Evolutionary conservation across 192 early-diverging fungal genomes (phyloP).

Genomic region (Coemansia sp.): DNA sequence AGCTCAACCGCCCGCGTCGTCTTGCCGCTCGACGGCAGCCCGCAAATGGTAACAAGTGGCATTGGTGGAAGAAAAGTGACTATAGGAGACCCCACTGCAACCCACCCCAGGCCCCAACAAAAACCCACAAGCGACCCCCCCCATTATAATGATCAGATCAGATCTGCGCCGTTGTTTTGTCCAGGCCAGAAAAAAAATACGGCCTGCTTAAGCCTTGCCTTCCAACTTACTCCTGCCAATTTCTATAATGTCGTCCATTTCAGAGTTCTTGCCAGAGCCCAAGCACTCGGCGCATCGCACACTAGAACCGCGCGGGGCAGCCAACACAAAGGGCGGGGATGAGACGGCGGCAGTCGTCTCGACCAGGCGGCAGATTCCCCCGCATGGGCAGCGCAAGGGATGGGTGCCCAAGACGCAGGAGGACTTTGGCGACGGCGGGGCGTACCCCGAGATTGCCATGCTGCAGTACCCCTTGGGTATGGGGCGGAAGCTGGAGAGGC

Average conservation of each 20-base stretch:
- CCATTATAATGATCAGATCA: no score
- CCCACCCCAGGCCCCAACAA: background rate
- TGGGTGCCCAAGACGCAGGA: constrained; percentile 72
- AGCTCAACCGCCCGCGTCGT: constrained; percentile 74
- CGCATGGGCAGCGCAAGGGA: constrained; percentile 72
- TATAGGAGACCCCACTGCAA: background rate
- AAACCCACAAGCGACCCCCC: no score
- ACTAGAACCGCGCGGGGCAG: background rate
- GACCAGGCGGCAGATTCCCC: constrained; percentile 44
- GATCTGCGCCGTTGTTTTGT: no score
- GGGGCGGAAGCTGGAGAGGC: constrained; percentile 61
- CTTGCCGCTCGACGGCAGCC: constrained; percentile 88
- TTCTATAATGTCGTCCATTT: constrained; percentile 34
- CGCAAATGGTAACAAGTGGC: constrained; percentile 87
- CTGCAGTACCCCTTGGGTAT: constrained; percentile 93
- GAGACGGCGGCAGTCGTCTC: background rate
- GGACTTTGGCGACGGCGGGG: constrained; percentile 96
- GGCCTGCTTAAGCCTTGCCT: background rate
- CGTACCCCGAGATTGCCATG: constrained; percentile 89
- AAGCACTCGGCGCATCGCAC: constrained; percentile 10
- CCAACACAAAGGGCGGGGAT: background rate
- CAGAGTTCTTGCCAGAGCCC: constrained; percentile 46
- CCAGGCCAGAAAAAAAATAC: no score
- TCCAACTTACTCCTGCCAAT: background rate
- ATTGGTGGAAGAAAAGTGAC: constrained; percentile 48